These are phyloP conservation scores for Melampsora americana DNA, from an alignment of 1,284 basidiomycete genomes.

Conservation along the genomic window DNA sequence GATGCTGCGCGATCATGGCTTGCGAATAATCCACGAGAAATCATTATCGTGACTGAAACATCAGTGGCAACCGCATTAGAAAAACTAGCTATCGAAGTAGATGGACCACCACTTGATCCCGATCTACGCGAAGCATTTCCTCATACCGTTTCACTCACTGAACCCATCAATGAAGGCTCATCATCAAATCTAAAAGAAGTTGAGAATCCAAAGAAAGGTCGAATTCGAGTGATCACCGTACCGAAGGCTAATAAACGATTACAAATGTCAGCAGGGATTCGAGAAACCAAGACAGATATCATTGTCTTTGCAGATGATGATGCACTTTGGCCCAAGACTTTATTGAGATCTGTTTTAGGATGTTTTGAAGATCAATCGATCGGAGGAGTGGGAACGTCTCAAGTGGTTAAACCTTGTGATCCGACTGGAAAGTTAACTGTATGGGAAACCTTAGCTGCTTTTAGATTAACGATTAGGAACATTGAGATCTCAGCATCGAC, in stretches of 20 bases:
- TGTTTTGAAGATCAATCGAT: constrained; percentile 91
- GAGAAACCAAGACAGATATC: constrained; percentile 81
- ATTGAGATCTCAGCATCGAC: constrained; percentile 83
- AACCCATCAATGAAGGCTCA: background rate
- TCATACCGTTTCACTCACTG: background rate
- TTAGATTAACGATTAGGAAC: constrained; percentile 83
- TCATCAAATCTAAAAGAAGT: background rate
- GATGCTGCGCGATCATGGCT: constrained; percentile 87
- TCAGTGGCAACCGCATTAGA: constrained; percentile 80
- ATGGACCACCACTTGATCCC: constrained; percentile 52
- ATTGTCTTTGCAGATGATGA: constrained; percentile 94
- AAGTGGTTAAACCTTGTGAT: constrained; percentile 69
- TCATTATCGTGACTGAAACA: constrained; percentile 88
- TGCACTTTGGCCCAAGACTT: constrained; percentile 85
- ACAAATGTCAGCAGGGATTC: constrained; percentile 87
- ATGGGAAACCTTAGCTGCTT: constrained; percentile 88
- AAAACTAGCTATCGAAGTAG: constrained; percentile 78
- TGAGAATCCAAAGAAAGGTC: constrained; percentile 59
- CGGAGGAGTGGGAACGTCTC: constrained; percentile 83
- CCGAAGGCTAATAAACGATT: constrained; percentile 87
- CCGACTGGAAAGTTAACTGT: constrained; percentile 74
- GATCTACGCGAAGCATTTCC: constrained; percentile 3
- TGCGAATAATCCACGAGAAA: constrained; percentile 81
- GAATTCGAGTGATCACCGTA: constrained; percentile 78
- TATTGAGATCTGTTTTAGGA: constrained; percentile 76